These are phyloP conservation scores for Termitomyces sp. DNA, from an alignment of 768 basidiomycete genomes.

Conservation along the genomic window DNA sequence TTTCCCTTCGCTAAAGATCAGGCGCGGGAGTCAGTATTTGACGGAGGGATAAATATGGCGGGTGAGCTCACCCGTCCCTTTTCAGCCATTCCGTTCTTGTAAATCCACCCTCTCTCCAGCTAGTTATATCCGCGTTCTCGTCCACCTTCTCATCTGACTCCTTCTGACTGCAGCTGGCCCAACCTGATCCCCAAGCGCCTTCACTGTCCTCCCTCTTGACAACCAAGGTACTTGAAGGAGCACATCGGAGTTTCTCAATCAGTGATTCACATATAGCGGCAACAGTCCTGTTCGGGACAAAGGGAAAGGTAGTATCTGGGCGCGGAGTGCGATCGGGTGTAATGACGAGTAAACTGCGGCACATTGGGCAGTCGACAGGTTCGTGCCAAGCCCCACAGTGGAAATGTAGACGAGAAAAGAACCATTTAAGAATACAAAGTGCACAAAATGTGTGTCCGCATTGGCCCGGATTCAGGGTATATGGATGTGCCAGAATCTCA, in stretches of 20 bases:
- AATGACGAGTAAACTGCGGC: slow-evolving; percentile 47
- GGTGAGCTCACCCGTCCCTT: slow-evolving; percentile 42
- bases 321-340: slow-evolving; percentile 51
- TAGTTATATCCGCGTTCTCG: slow-evolving; percentile 30
- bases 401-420: slow-evolving; percentile 60
- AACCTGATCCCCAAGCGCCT: slow-evolving; percentile 28
- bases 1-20: slow-evolving; percentile 43
- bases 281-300: slow-evolving; percentile 56
- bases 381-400: slow-evolving; percentile 66
- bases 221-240: slow-evolving; percentile 28
- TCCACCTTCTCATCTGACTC: slow-evolving; percentile 27
- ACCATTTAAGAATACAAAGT: slow-evolving; percentile 62
- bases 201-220: slow-evolving; percentile 39
- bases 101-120: slow-evolving; percentile 49
- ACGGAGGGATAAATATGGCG: slow-evolving; percentile 3
- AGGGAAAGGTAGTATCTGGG: slow-evolving; percentile 47
- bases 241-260: slow-evolving; percentile 39
- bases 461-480: slow-evolving; percentile 43
- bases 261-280: slow-evolving; percentile 47
- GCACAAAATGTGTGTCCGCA: slow-evolving; percentile 72
- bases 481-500: slow-evolving; percentile 60
- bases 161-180: slow-evolving; percentile 26
- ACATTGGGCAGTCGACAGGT: slow-evolving; percentile 62
- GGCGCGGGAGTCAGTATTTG: slow-evolving; percentile 4
- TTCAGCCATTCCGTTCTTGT: slow-evolving; percentile 52